Base-by-base conservation (phyloP, 2,329 filamentous ascomycete species). In the Pezicula carpinea region DNA sequence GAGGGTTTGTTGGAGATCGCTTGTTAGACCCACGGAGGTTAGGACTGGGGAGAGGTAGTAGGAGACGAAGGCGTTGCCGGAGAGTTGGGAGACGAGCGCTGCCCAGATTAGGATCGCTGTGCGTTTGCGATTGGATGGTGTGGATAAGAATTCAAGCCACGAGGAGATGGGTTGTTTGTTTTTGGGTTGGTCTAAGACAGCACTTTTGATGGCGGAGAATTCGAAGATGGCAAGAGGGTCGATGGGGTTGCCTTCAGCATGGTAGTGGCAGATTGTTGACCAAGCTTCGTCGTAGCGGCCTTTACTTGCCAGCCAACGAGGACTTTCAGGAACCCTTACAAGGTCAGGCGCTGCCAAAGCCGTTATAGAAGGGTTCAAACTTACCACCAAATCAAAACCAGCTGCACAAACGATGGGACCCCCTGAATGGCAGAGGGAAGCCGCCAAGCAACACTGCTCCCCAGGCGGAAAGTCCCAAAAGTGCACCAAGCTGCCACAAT, bases 241-340 rank as follows among this genome's bases (percentile, higher is more conserved):
- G 15, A 67, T 61, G 0, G 71, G 69, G 51, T 75, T 68, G 1
- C 75, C 78, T 32, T 82, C 69, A 5, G 71, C 75, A 47, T 79
- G 80, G 52, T 74, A 82, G 46, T 69, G 74, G 6, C 68, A 69
- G 39, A 83, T 67, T 2, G 74, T 71, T 2, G 67, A 65, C 7
- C 72, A 62, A 0, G 77, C 77, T 46, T 80, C 69, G 6, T 78
- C 73, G 11, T 69, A 64, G 19, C 73, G 71, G 49, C 74, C 70
- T 47, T 77, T 72, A 44, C 72, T 71, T 46, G 79, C 75, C n/a
- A 82, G 67, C 78, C 77, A 83, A 44, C 80, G 65, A 0, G 80
- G 80, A 2, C 74, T 79, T 54, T 83, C 80, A 0, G 80, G 79
- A 1, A 82, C 39, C 23, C 23, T 26, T 26, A 8, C 7, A 26